A percentile compares a stretch with the other conserved stretches of the same genome.
Evolutionary conservation across 306 rosid species (phyloP).

Genomic region (Gastrolobium villosum): DNA sequence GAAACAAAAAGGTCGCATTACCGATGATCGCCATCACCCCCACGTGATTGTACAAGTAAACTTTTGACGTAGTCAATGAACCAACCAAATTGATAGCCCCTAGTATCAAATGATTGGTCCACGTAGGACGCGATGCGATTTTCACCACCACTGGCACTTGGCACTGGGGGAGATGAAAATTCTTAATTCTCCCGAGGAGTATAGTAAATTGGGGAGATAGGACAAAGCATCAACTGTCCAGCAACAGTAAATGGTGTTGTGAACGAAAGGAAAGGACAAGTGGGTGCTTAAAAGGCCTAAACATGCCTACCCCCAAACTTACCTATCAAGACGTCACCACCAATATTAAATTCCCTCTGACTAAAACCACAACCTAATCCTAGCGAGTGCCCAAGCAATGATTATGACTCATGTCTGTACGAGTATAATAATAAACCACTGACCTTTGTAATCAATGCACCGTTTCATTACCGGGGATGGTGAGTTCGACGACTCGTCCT

Average conservation of each 20-base stretch:
- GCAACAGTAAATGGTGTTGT: constrained; percentile 16
- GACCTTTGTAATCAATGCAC: constrained; percentile 85
- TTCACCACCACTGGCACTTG: neutral
- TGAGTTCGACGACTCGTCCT: constrained; percentile 74
- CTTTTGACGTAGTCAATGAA: constrained; percentile 32
- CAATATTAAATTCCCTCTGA: constrained; percentile 7
- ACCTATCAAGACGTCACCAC: constrained; percentile 34
- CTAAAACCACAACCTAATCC: neutral
- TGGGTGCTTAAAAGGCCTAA: constrained; percentile 28
- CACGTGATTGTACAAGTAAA: constrained; percentile 48
- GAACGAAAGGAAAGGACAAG: constrained; percentile 42
- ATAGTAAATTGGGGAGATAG: neutral
- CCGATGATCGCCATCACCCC: neutral
- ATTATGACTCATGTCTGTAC: constrained; percentile 31
- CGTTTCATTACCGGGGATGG: constrained; percentile 94
- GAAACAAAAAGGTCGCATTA: neutral
- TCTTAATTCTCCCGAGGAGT: neutral
- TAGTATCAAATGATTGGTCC: constrained; percentile 48
- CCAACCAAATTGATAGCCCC: constrained; percentile 24
- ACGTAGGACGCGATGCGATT: constrained; percentile 34
- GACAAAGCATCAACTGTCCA: constrained; percentile 9
- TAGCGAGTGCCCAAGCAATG: neutral
- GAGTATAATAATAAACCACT: too few relatives aligned
- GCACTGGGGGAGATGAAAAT: neutral
- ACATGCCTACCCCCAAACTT: constrained; percentile 36